Conservation (phyloP, 192 early-diverging fungal species). For the Coemansia sp. region DNA sequence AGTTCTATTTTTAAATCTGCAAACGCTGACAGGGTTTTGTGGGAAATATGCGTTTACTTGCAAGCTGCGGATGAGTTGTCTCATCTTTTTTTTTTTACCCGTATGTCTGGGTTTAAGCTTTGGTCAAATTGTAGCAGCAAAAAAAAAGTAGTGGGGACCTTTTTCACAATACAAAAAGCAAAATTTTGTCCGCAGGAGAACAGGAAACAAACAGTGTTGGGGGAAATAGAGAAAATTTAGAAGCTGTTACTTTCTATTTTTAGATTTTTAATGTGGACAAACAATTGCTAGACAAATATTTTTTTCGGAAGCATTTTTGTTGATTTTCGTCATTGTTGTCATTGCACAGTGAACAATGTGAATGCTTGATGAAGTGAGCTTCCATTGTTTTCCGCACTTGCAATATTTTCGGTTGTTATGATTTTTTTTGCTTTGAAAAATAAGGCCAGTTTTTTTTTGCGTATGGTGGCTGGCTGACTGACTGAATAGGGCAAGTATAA, state of each 20-base stretch:
- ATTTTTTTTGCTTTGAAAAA: neutral
- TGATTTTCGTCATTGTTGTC: neutral
- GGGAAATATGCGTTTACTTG: neutral
- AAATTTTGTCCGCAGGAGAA: neutral
- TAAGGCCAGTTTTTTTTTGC: neutral
- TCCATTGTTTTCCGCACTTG: neutral
- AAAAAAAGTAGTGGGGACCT: too few species aligned
- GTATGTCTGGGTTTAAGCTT: neutral
- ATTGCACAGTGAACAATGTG: neutral
- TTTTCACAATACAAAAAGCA: too few species aligned
- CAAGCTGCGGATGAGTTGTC: neutral
- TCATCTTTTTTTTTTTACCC: neutral
- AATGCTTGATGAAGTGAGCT: neutral
- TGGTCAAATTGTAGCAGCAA: neutral
- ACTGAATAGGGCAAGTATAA: neutral
- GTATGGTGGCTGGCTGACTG: neutral
- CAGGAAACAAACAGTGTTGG: neutral
- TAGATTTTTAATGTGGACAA: neutral
- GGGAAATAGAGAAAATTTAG: neutral
- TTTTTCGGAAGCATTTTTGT: neutral
- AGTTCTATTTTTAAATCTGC: neutral
- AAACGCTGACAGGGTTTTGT: neutral
- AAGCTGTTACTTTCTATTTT: neutral
- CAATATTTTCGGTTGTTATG: too few species aligned
- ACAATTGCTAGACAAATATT: neutral